Percentiles rank a stretch among this genome's conserved stretches.
Evolutionary conservation across 768 basidiomycete species (phyloP).

Genomic region (Tricholoma bakamatsutake): DNA sequence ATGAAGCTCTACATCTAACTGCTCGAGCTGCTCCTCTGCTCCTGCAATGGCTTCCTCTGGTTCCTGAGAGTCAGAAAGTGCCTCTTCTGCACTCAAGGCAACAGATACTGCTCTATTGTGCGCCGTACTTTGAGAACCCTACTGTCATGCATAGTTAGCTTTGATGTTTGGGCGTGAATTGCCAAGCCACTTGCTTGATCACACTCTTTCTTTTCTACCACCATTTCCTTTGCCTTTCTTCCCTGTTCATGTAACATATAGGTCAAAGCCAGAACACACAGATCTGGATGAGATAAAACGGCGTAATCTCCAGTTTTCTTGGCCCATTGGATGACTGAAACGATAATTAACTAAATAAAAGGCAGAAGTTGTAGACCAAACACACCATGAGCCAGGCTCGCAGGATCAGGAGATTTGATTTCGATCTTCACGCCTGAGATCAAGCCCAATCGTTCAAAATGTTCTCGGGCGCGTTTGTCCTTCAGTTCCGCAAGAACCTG

Average conservation of each 20-base stretch:
- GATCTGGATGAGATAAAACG: slow-evolving; percentile 86
- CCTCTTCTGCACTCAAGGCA: neutral
- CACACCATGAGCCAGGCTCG: slow-evolving; percentile 61
- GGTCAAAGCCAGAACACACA: slow-evolving; percentile 86
- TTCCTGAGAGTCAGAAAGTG: slow-evolving; percentile 3
- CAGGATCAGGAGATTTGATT: slow-evolving; percentile 63
- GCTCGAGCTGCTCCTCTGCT: slow-evolving; percentile 26
- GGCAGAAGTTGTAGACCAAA: neutral
- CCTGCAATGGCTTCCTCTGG: slow-evolving; percentile 13
- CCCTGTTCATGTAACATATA: slow-evolving; percentile 64
- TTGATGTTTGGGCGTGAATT: neutral
- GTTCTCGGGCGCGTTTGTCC: slow-evolving; percentile 81
- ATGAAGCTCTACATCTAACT: slow-evolving; percentile 41
- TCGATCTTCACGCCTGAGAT: slow-evolving; percentile 71
- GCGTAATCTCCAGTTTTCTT: slow-evolving; percentile 96
- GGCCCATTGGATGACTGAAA: slow-evolving; percentile 79
- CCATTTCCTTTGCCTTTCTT: slow-evolving; percentile 26
- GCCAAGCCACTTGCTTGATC: slow-evolving; percentile 14
- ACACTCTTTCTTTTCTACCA: slow-evolving; percentile 15
- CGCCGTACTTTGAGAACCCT: slow-evolving; percentile 14
- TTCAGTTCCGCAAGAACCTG: slow-evolving; percentile 88
- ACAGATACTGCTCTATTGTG: slow-evolving; percentile 2
- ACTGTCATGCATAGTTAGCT: slow-evolving; percentile 25
- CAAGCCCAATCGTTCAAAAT: slow-evolving; percentile 75
- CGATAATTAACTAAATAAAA: neutral